phyloP scores from a whole-genome alignment of 2,329 filamentous ascomycete species.

The Neonectria hederae region DNA sequence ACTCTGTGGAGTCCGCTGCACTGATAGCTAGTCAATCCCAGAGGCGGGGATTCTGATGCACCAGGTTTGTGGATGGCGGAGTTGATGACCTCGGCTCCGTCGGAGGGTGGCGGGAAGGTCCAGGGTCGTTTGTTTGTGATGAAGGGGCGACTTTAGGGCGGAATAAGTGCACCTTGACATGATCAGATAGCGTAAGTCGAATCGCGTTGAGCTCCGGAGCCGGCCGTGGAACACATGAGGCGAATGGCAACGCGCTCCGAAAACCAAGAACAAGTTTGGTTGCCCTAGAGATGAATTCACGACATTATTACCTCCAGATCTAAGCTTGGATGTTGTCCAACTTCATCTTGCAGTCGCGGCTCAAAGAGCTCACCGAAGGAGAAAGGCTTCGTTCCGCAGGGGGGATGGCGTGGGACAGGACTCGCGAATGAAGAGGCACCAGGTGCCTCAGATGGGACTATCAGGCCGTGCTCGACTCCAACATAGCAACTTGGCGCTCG shows the following conservation, averaged over 20 bases:
- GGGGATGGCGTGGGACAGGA: constrained; percentile 38
- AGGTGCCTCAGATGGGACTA: constrained; percentile 41
- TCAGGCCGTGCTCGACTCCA: constrained; percentile 28
- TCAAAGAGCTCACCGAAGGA: constrained; percentile 40
- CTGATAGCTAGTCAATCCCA: constrained; percentile 31
- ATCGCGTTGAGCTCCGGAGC: constrained; percentile 31
- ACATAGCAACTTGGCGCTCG: constrained; percentile 34
- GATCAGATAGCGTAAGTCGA: constrained; percentile 38
- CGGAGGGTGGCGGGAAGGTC: constrained; percentile 42
- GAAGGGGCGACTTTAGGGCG: constrained; percentile 39
- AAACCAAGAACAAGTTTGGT: neutral
- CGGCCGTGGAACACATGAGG: constrained; percentile 24
- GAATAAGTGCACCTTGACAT: constrained; percentile 39
- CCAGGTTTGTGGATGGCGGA: constrained; percentile 27
- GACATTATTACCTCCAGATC: constrained; percentile 24
- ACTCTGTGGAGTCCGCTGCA: constrained; percentile 34
- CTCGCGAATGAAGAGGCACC: constrained; percentile 41
- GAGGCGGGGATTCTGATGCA: constrained; percentile 36
- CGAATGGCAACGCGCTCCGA: constrained; percentile 11
- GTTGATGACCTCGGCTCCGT: constrained; percentile 43
- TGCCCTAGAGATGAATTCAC: neutral
- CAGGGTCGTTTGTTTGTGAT: constrained; percentile 41
- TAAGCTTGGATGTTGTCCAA: constrained; percentile 35
- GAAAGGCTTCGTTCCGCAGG: constrained; percentile 41
- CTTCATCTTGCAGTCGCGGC: constrained; percentile 43